These are phyloP conservation scores for Chlorella sp. DNA, from an alignment of 139 green algal species.

Conservation along the genomic window DNA sequence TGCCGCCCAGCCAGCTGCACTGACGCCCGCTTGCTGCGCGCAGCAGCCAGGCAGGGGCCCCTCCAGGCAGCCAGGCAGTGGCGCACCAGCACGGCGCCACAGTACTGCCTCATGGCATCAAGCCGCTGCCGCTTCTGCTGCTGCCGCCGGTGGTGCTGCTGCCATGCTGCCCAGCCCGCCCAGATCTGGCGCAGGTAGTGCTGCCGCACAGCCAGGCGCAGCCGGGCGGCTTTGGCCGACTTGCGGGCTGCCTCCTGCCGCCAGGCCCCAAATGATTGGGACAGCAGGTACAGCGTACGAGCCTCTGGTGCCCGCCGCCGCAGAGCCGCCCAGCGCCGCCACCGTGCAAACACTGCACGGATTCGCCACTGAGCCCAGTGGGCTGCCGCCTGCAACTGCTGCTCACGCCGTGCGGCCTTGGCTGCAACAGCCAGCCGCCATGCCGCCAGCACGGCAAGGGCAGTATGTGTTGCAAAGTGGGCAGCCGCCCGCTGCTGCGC, in stretches of 20 bases:
- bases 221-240: background rate
- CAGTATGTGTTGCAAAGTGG: background rate
- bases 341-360: too few relatives aligned
- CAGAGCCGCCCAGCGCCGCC: background rate
- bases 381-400: background rate
- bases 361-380: background rate
- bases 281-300: background rate
- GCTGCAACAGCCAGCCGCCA: background rate
- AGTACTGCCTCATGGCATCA: background rate
- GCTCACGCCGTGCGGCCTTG: background rate
- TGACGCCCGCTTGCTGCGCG: background rate
- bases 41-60: background rate
- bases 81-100: background rate
- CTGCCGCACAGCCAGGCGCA: background rate
- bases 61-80: background rate
- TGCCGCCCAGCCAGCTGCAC: background rate
- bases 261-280: background rate
- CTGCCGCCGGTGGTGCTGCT: background rate
- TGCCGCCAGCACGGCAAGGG: background rate
- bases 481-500: background rate
- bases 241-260: background rate
- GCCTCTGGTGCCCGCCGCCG: background rate
- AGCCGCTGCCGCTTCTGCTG: background rate
- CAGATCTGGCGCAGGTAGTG: background rate
- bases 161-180: background rate